A percentile compares a stretch with the other conserved stretches of the same genome.
These are phyloP conservation scores for Pichia nanzhaoensis DNA, from an alignment of 805 yeast species.

Conservation along the genomic window DNA sequence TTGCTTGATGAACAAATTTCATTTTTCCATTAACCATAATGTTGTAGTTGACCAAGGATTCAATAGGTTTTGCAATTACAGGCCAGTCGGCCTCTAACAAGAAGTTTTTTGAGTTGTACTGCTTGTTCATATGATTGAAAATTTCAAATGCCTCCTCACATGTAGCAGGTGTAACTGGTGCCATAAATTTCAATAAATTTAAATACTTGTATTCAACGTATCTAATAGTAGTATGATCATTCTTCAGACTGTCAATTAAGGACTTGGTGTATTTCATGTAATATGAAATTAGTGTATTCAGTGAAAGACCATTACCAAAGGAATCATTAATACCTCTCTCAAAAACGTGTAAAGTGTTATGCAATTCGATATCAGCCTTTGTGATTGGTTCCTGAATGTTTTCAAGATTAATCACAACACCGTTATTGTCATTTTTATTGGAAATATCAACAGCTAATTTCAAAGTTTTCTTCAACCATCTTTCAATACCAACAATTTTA, in stretches of 20 bases:
- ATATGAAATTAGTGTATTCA: slow-evolving; percentile 85
- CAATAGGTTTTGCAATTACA: slow-evolving; percentile 30
- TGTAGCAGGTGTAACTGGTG: slow-evolving; percentile 78
- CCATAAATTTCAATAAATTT: slow-evolving; percentile 52
- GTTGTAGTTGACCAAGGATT: slow-evolving; percentile 38
- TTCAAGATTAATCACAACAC: slow-evolving; percentile 14
- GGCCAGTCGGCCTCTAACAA: slow-evolving; percentile 69
- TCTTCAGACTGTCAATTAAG: slow-evolving; percentile 39
- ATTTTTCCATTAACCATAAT: slow-evolving; percentile 73
- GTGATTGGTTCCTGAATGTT: slow-evolving; percentile 16
- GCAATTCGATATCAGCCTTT: slow-evolving; percentile 44
- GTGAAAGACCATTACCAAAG: slow-evolving; percentile 48
- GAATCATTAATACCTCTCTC: slow-evolving; percentile 51
- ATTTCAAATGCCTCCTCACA: slow-evolving; percentile 79
- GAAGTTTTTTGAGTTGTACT: slow-evolving; percentile 27
- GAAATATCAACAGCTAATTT: slow-evolving; percentile 27
- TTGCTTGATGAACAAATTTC: slow-evolving; percentile 36
- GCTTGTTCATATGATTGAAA: slow-evolving; percentile 25
- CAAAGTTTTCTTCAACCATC: slow-evolving; percentile 69
- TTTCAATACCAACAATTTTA: slow-evolving; percentile 77
- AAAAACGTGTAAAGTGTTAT: slow-evolving; percentile 48
- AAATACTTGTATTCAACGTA: slow-evolving; percentile 27
- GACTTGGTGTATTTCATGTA: slow-evolving; percentile 75
- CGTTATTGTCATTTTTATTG: slow-evolving; percentile 1
- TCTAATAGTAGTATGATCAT: slow-evolving; percentile 26